Evolutionary conservation across 140 eudicot species (phyloP), one percentile per base, ranked within the genome.

Genomic region (Anethum foeniculum): DNA sequence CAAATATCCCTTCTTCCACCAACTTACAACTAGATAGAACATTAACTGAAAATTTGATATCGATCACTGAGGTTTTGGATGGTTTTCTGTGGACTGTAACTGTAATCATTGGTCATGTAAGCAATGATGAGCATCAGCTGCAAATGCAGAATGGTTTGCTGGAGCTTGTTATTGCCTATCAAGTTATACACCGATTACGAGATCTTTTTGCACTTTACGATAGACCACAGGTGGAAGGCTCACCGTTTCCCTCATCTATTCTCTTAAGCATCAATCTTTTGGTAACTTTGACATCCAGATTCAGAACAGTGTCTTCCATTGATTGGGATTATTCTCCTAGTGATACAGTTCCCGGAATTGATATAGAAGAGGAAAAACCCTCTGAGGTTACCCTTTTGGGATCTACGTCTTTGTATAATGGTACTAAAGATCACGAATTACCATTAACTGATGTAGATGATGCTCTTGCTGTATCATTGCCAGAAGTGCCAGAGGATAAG

Each of bases 131-230:
- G 79, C 89, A 86, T 77, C 96, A 94, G 77, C 82, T 71, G 14
- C 97, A 92, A 76, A 94, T 94, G 98, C 98, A 89, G 78, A 93
- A 90, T 81, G 98, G 97, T 51, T 84, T 94, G 60, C 79, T 90
- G 48, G 98, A 94, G 85, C 97, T 94, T 13, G 94, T 94, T 47
- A 80, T 94, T 77, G 84, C 96, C 4, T 94, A 94, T 86, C 97
- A 94, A 88, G 91, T 94, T 77, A 85, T 94, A 86, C 96, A 94
- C 77, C 87, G 96, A 81, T 78, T 94, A 43, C 87, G 98, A 79
- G 98, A 94, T 83, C 93, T 94, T 79, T 94, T 94, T 83, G 98
- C 97, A 5, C 92, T 94, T 74, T 92, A 94, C 89, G 98, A 94
- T 83, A 85, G 98, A 68, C 98, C 97, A 51, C 98, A 92, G 83